Evolutionary conservation across 2,329 filamentous ascomycete species (phyloP), one percentile per base, ranked within the genome.

Genomic region (Aspergillus ruber): DNA sequence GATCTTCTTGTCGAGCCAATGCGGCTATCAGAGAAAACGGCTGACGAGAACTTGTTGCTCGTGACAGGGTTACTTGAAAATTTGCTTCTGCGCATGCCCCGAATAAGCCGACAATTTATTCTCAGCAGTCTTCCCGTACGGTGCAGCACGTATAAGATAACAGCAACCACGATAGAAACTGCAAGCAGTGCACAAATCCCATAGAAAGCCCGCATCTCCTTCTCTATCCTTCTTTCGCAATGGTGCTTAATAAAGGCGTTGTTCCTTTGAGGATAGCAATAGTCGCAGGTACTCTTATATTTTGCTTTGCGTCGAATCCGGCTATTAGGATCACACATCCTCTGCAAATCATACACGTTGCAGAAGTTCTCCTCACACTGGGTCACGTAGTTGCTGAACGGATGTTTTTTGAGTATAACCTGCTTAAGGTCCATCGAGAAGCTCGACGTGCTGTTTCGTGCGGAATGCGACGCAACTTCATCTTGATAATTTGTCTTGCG

Each of bases 221-320:
- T 36, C 9, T 42, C 42, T 46, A 46, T 46, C 48, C 44, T 51
- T 27, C 43, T 48, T 23, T 45, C 44, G 36, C 54, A 56, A 45
- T 52, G 49, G 18, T 35, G 41, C 27, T 43, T 47, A 27, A 51
- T 54, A 25, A 50, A 47, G 12, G 18, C 36, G 12, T 40, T 17
- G 18, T 53, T 45, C n/a, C 35, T 47, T 15, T 35, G 47, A 21
- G 52, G 52, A 48, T 52, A 53, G 23, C 54, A 55, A 44, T 52
- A 40, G 17, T 46, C 49, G 44, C 54, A 56, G 20, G 43, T 46
- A n/a, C 47, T 36, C 15, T 48, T 45, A 9, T n/a, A 15, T 10
- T 36, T 36, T 38, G 32, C 15, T 15, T 44, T 50, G 33, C 29
- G 36, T 18, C 48, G 42, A 23, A n/a, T 7, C n/a, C 45, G 44